These are phyloP conservation scores for Trametopsis cervina DNA, from an alignment of 768 basidiomycete species.

Conservation along the genomic window DNA sequence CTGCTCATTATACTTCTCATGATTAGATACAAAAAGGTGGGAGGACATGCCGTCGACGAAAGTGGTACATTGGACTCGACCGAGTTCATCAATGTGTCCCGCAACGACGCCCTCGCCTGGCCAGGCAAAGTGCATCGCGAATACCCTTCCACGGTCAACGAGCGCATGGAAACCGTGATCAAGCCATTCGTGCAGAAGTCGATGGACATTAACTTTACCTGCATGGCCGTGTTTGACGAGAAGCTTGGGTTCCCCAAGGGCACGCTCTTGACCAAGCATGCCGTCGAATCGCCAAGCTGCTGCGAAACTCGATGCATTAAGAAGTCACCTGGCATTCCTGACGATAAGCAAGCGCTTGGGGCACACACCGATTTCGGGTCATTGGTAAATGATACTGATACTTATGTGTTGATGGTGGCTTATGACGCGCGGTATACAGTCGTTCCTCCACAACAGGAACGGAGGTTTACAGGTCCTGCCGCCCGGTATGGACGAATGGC, in stretches of 20 bases:
- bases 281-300: slow-evolving; percentile 19
- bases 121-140: slow-evolving; percentile 24
- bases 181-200: slow-evolving; percentile 25
- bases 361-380: slow-evolving; percentile 30
- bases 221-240: slow-evolving; percentile 25
- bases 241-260: slow-evolving; percentile 28
- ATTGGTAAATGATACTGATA: slow-evolving; percentile 14
- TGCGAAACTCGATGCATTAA: slow-evolving; percentile 26
- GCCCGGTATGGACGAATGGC: slow-evolving; percentile 56
- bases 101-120: slow-evolving; percentile 31
- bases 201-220: slow-evolving; percentile 22
- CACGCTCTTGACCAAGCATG: slow-evolving; percentile 22
- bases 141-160: slow-evolving; percentile 27
- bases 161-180: slow-evolving; percentile 23
- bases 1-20: not conserved
- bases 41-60: slow-evolving; percentile 27
- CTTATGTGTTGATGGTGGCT: too few relatives aligned
- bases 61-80: slow-evolving; percentile 26
- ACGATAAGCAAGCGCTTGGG: slow-evolving; percentile 23
- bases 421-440: slow-evolving; percentile 33
- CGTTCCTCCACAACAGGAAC: slow-evolving; percentile 62
- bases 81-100: slow-evolving; percentile 30
- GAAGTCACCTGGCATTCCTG: slow-evolving; percentile 11
- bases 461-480: slow-evolving; percentile 67
- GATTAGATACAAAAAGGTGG: slow-evolving; percentile 24